Conservation (phyloP, 2,329 filamentous ascomycete species). For the Aureobasidium pullulans region DNA sequence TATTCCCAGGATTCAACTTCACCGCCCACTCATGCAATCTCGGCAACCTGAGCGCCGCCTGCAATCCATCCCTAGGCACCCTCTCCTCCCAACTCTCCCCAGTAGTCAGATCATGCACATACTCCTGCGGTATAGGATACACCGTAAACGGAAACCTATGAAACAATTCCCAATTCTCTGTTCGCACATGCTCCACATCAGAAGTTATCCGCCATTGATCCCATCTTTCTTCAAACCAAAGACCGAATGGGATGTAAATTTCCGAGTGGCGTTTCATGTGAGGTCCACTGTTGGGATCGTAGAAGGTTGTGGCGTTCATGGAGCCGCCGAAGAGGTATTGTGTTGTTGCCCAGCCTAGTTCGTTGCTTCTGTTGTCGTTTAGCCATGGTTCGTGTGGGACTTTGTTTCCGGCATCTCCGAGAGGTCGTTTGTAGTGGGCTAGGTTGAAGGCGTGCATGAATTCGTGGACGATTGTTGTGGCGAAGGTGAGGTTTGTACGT, state of each 20-base stretch:
- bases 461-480: neutral
- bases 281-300: too few relatives aligned
- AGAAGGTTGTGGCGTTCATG: too few relatives aligned
- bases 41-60: neutral
- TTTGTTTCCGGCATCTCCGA: too few relatives aligned
- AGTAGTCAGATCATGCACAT: neutral
- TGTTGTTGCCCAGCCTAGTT: neutral
- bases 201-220: too few relatives aligned
- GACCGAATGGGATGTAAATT: too few relatives aligned
- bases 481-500: neutral
- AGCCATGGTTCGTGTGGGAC: neutral
- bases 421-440: neutral
- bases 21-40: neutral
- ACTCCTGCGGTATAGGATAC: neutral
- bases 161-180: too few relatives aligned
- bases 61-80: neutral
- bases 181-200: too few relatives aligned
- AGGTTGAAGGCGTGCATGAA: neutral
- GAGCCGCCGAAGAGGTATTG: neutral
- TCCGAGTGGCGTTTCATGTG: too few relatives aligned
- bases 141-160: too few relatives aligned
- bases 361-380: neutral
- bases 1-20: too few relatives aligned
- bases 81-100: neutral
- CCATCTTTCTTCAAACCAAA: too few relatives aligned